Evolutionary conservation across 768 basidiomycete species (phyloP), one percentile per base, ranked within the genome.

Genomic region (Hypholoma fasciculare): DNA sequence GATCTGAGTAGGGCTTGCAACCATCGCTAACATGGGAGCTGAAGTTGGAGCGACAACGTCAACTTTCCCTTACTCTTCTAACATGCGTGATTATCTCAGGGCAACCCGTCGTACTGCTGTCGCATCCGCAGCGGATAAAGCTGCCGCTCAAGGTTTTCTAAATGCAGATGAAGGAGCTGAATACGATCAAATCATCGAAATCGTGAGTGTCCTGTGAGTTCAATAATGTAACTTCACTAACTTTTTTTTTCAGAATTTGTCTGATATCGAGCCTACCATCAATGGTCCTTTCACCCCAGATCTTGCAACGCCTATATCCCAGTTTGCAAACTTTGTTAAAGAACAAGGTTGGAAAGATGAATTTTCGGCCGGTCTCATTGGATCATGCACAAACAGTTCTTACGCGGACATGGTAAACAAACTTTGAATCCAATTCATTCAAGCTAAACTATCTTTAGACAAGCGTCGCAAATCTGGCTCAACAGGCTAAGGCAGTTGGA

Each of bases 41-140:
- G 97, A 99, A 78, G 96, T 98, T n/a, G 97, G 97, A 39, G 97
- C 97, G n/a, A 99, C 97, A 1, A 98, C 97, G 0, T 96, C 96
- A 1, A 94, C 91, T 6, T 99, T 99, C 82, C 96, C 96, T 4
- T 99, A 98, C 74, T 94, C 94, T 14, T 74, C 83, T 16, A 85
- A 86, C 66, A 98, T 98, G 96, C 82, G 86, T 34, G 80, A 85
- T 37, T 99, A 98, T 74, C 84, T 99, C 30, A 79, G 84, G 61
- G 95, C 95, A 17, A 99, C 97, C 8, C 89, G 93, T 49, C 87
- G 97, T 56, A 86, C 82, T 40, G 85, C 89, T 34, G 94, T 96
- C 23, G 96, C 96, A 30, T 76, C 74, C 14, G 92, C 92, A 30
- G 97, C 97, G 0, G 95, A 97, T 66, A 72, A 81, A 57, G 96